A percentile compares a stretch with the other conserved stretches of the same genome.
phyloP scores from a whole-genome alignment of 306 rosid species.

The Medicago truncatula region DNA sequence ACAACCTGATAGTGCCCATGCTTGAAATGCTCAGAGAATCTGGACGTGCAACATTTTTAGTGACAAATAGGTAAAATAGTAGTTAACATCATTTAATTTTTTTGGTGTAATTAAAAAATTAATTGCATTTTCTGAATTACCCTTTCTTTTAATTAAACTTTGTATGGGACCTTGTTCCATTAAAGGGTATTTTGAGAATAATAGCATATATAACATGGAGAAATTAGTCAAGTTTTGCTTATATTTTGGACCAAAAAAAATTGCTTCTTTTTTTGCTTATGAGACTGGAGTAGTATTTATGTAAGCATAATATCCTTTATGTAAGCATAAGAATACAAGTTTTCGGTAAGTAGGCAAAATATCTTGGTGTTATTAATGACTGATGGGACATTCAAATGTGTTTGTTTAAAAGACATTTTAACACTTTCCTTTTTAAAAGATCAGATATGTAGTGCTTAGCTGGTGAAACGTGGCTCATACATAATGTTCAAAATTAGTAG shows the following conservation, averaged over 20 bases:
- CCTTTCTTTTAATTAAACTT: too few relatives aligned
- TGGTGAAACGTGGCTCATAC: neutral
- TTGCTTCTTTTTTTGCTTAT: too few relatives aligned
- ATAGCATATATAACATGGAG: too few relatives aligned
- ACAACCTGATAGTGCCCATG: conserved; percentile 84
- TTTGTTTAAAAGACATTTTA: neutral
- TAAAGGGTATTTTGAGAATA: too few relatives aligned
- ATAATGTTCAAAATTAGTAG: neutral
- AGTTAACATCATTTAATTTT: too few relatives aligned
- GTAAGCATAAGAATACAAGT: conserved; percentile 4
- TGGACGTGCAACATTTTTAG: conserved; percentile 91
- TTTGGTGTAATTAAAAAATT: too few relatives aligned
- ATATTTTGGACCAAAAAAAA: too few relatives aligned
- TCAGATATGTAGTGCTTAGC: neutral
- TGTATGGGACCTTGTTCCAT: too few relatives aligned
- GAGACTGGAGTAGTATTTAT: conserved; percentile 24
- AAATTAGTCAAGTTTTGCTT: too few relatives aligned
- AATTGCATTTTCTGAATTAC: too few relatives aligned
- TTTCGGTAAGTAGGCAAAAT: neutral
- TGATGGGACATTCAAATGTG: conserved; percentile 31
- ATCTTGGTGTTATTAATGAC: conserved; percentile 27
- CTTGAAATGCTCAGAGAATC: conserved; percentile 92
- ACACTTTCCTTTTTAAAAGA: neutral
- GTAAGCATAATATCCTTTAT: conserved; percentile 18
- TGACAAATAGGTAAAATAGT: conserved; percentile 80